Conservation (phyloP, 768 basidiomycete genomes). For the Cubamyces sp. region DNA sequence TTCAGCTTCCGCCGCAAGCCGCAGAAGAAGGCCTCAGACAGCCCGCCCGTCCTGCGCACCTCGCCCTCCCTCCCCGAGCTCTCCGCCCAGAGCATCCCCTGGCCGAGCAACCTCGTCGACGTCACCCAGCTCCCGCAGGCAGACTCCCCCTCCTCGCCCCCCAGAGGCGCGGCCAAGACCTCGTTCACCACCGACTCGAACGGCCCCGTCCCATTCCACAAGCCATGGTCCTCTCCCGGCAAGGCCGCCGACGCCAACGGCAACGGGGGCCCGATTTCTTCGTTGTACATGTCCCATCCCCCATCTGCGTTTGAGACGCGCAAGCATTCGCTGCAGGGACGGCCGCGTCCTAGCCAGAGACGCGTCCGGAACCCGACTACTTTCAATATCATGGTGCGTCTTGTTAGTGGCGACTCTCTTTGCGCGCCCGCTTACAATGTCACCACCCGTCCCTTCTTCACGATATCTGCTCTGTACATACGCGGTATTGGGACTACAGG, state of each 20-base stretch:
- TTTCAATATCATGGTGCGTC: conserved; percentile 82
- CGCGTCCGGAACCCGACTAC: conserved; percentile 70
- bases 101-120: conserved; percentile 85
- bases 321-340: conserved; percentile 41
- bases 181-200: conserved; percentile 59
- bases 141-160: conserved; percentile 34
- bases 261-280: conserved; percentile 54
- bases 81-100: conserved; percentile 73
- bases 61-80: conserved; percentile 84
- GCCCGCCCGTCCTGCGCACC: conserved; percentile 56
- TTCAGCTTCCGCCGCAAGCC: conserved; percentile 73
- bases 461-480: too few relatives aligned
- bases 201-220: conserved; percentile 75
- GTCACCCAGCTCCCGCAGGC: conserved; percentile 63
- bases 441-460: too few relatives aligned
- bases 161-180: conserved; percentile 73
- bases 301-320: conserved; percentile 67
- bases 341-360: conserved; percentile 61
- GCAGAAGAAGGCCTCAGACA: conserved; percentile 50
- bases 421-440: too few relatives aligned
- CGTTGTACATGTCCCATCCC: conserved; percentile 67
- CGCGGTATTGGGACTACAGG: conserved; percentile 44
- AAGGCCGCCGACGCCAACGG: conserved; percentile 20
- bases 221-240: conserved; percentile 59
- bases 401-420: background rate